A percentile compares a stretch with the other conserved stretches of the same genome.
Conservation (phyloP, 805 yeast species). For the Candida boleticola region DNA sequence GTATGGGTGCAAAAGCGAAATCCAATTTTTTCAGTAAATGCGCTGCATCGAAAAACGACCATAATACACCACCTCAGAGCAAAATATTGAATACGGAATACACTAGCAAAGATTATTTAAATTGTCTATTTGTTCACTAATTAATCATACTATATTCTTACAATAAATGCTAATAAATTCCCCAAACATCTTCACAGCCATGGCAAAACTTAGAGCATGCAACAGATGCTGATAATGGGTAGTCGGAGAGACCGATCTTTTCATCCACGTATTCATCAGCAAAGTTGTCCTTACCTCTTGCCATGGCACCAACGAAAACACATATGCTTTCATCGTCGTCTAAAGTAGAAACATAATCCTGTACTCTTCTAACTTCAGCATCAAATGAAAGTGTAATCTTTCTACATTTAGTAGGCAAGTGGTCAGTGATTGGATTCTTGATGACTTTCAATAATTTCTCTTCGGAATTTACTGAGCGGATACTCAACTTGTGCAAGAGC, state of each 20-base stretch:
- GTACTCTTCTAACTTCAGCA: constrained; percentile 83
- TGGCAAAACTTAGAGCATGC: constrained; percentile 98
- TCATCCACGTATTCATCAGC: constrained; percentile 98
- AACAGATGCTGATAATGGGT: constrained; percentile 94
- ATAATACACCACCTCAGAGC: too few species aligned
- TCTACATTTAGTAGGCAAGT: constrained; percentile 92
- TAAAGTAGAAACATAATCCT: constrained; percentile 77
- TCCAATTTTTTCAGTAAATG: too few species aligned
- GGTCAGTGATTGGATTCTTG: constrained; percentile 96
- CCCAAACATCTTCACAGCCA: constrained; percentile 99
- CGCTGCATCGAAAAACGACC: too few species aligned
- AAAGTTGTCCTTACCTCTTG: constrained; percentile 94
- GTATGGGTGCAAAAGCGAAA: too few species aligned
- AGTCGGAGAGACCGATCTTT: constrained; percentile 91
- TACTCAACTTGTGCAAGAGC: constrained; percentile 84
- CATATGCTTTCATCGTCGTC: constrained; percentile 92
- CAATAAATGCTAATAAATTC: constrained; percentile 45
- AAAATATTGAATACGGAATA: too few species aligned
- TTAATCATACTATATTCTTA: not conserved
- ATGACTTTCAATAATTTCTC: constrained; percentile 91
- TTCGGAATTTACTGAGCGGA: constrained; percentile 92
- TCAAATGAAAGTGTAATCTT: constrained; percentile 91
- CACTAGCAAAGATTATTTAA: too few species aligned
- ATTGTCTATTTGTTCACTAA: constrained; percentile 2
- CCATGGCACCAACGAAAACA: constrained; percentile 99